Evolutionary conservation across 352 stramenopile genomes (phyloP).

Genomic region (Pythium folliculosum): DNA sequence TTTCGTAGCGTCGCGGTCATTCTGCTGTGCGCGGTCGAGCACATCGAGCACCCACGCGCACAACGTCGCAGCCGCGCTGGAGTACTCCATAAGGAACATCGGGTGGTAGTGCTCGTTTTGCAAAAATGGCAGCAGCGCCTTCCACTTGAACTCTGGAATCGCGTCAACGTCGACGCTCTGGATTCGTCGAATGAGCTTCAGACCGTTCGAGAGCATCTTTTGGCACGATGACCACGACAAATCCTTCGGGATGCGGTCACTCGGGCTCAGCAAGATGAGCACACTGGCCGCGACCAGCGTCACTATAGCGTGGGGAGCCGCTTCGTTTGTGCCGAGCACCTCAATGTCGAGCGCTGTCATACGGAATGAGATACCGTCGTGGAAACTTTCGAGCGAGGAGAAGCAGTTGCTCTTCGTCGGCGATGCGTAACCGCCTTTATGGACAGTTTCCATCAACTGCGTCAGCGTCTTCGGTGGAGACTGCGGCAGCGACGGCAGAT

Average conservation of each 20-base stretch:
- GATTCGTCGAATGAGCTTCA: conserved; percentile 52
- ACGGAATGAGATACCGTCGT: conserved; percentile 33
- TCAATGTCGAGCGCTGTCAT: conserved; percentile 52
- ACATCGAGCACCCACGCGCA: conserved; percentile 69
- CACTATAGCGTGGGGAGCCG: conserved; percentile 61
- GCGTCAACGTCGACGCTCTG: conserved; percentile 37
- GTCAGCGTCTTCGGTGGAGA: conserved; percentile 66
- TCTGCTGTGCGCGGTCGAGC: conserved; percentile 39
- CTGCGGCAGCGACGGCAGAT: conserved; percentile 55
- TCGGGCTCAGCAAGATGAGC: conserved; percentile 71
- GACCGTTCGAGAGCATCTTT: conserved; percentile 62
- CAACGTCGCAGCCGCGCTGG: conserved; percentile 46
- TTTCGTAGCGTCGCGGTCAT: conserved; percentile 34
- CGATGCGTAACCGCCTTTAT: conserved; percentile 27
- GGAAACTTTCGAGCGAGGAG: conserved; percentile 29
- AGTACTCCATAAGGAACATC: conserved; percentile 55
- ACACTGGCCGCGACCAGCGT: conserved; percentile 61
- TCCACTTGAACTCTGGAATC: conserved; percentile 72
- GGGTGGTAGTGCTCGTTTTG: conserved; percentile 78
- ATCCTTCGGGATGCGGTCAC: conserved; percentile 70
- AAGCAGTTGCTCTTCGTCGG: conserved; percentile 33
- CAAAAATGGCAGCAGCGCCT: conserved; percentile 67
- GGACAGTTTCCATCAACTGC: conserved; percentile 56
- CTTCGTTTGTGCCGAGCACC: conserved; percentile 41
- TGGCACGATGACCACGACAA: conserved; percentile 64